Percentiles rank a stretch among this genome's conserved stretches.
These are phyloP conservation scores for Exophiala aquamarina DNA, from an alignment of 2,329 filamentous ascomycete genomes.

Conservation along the genomic window DNA sequence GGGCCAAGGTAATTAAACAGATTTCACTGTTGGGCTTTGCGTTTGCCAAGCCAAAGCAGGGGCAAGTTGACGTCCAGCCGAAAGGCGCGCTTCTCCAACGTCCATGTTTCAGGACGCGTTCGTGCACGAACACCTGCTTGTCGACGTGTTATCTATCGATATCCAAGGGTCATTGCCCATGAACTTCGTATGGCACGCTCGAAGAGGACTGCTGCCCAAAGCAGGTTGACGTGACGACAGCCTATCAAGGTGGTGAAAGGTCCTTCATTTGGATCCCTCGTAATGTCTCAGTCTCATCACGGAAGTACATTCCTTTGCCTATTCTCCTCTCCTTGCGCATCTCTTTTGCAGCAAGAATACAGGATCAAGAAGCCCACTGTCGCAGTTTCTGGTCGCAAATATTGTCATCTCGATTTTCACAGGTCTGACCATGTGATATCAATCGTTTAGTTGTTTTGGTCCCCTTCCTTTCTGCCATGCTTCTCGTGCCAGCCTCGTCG, in stretches of 20 bases:
- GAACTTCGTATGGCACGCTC: too few relatives aligned
- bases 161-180: neutral
- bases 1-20: too few relatives aligned
- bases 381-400: constrained; percentile 5
- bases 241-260: constrained; percentile 10
- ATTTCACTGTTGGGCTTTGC: too few relatives aligned
- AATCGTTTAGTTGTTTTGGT: constrained; percentile 9
- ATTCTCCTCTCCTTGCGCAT: constrained; percentile 15
- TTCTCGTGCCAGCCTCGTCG: too few relatives aligned
- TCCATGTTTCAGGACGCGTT: constrained; percentile 14
- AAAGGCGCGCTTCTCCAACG: neutral
- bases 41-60: too few relatives aligned
- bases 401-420: constrained; percentile 4
- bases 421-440: constrained; percentile 6
- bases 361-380: constrained; percentile 2
- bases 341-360: neutral
- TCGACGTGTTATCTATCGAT: neutral
- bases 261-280: neutral
- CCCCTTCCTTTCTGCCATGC: neutral
- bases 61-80: too few relatives aligned
- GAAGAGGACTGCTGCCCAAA: neutral
- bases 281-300: constrained; percentile 20
- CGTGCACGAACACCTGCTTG: neutral
- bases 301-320: constrained; percentile 10
- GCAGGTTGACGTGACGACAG: neutral